Conservation (phyloP, 139 green algal species). For the Picochlorum sp. region DNA sequence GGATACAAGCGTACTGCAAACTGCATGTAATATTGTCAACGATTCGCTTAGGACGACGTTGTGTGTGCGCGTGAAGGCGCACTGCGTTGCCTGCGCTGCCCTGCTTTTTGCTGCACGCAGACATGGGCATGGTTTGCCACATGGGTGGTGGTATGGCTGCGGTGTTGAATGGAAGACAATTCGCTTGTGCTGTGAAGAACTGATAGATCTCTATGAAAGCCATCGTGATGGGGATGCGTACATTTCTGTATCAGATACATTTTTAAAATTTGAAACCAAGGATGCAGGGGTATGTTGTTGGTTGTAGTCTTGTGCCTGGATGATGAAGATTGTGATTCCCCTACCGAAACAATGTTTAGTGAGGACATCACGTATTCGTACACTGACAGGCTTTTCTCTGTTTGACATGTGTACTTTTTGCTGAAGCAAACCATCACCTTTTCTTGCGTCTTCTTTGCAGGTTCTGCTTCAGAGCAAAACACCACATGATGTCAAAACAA, state of each 20-base stretch:
- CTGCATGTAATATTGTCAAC: slow-evolving; percentile 82
- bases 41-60: slow-evolving; percentile 83
- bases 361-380: slow-evolving; percentile 37
- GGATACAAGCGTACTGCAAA: slow-evolving; percentile 44
- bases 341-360: slow-evolving; percentile 18
- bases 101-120: slow-evolving; percentile 76
- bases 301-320: not conserved
- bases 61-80: slow-evolving; percentile 73
- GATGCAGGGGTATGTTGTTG: not conserved
- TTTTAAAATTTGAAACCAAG: not conserved
- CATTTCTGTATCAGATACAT: too few relatives aligned
- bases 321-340: slow-evolving; percentile 27
- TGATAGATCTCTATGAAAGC: too few relatives aligned
- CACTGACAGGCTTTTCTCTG: slow-evolving; percentile 24
- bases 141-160: not conserved
- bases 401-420: not conserved
- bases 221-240: too few relatives aligned
- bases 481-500: too few relatives aligned
- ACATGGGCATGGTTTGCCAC: slow-evolving; percentile 52
- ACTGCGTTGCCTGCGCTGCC: slow-evolving; percentile 74
- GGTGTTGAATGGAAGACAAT: not conserved
- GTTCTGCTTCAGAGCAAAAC: too few relatives aligned
- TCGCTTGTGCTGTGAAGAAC: too few relatives aligned
- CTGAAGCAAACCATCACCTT: not conserved
- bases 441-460: too few relatives aligned